phyloP scores from a whole-genome alignment of 306 rosid genomes.

The Vigna hirtella region DNA sequence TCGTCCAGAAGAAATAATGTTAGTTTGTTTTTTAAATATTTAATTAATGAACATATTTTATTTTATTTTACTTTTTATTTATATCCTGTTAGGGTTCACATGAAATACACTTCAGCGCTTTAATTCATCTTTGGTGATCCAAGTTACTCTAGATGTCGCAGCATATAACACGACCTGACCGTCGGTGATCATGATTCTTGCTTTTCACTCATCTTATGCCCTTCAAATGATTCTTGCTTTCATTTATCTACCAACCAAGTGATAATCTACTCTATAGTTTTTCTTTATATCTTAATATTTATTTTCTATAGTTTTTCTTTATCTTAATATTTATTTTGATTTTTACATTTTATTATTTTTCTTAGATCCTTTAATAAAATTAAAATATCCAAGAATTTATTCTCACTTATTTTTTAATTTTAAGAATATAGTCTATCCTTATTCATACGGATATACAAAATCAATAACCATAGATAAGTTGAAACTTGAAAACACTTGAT shows the following conservation, averaged over 20 bases:
- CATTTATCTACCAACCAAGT: not conserved
- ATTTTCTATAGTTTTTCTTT: no score
- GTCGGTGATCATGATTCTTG: not conserved
- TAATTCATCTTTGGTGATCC: not conserved
- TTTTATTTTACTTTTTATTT: not conserved
- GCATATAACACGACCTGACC: not conserved
- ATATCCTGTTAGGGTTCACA: constrained; percentile 34
- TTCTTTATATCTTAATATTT: no score
- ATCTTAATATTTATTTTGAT: no score
- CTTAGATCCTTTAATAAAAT: no score
- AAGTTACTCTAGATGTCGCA: not conserved
- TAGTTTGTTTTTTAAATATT: not conserved
- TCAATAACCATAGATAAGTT: no score
- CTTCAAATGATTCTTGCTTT: constrained; percentile 14
- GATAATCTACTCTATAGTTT: no score
- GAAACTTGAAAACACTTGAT: no score
- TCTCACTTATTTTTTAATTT: no score
- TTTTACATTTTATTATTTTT: no score
- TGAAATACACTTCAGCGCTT: constrained; percentile 4
- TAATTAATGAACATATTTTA: not conserved
- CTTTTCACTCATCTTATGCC: not conserved
- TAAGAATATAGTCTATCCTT: no score
- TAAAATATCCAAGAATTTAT: no score
- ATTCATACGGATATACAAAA: no score
- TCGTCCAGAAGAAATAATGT: not conserved